Evolutionary conservation across 495 filamentous ascomycete species (phyloP).

Genomic region (Elasticomyces elasticus): DNA sequence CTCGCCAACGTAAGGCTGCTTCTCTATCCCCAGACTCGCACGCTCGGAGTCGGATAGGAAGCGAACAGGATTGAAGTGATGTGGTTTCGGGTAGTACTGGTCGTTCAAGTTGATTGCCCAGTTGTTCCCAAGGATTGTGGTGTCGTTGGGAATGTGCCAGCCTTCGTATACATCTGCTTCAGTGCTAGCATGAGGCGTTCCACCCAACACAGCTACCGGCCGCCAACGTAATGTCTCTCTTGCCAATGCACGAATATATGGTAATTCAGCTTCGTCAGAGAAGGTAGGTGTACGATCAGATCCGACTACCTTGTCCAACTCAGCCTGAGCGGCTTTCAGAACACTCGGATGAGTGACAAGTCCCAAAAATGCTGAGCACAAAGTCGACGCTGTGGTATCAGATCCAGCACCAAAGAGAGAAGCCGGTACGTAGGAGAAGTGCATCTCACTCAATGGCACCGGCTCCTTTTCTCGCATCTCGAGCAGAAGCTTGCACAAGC

Average conservation of each 20-base stretch:
- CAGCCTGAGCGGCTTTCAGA: conserved; percentile 43
- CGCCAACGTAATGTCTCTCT: conserved; percentile 55
- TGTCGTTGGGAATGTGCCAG: conserved; percentile 35
- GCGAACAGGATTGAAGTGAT: conserved; percentile 39
- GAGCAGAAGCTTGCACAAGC: conserved; percentile 43
- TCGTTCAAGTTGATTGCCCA: conserved; percentile 57
- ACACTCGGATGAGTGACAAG: conserved; percentile 39
- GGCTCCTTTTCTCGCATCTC: conserved; percentile 37
- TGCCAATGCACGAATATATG: conserved; percentile 41
- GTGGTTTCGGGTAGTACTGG: conserved; percentile 48
- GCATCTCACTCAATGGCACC: conserved; percentile 40
- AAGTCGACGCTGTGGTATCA: conserved; percentile 54
- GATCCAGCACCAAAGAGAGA: conserved; percentile 56
- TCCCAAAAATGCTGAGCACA: conserved; percentile 52
- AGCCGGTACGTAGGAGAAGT: conserved; percentile 50
- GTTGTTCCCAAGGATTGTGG: conserved; percentile 52
- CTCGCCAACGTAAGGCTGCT: conserved; percentile 22
- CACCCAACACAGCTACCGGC: conserved; percentile 49
- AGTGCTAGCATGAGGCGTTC: conserved; percentile 52
- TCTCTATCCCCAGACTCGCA: conserved; percentile 26
- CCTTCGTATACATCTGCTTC: conserved; percentile 46
- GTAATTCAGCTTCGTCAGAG: conserved; percentile 41
- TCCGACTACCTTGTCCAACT: conserved; percentile 49
- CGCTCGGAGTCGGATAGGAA: conserved; percentile 24
- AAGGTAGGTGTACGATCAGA: conserved; percentile 41